phyloP scores from a whole-genome alignment of 306 rosid genomes.

The Cucurbita pepo region DNA sequence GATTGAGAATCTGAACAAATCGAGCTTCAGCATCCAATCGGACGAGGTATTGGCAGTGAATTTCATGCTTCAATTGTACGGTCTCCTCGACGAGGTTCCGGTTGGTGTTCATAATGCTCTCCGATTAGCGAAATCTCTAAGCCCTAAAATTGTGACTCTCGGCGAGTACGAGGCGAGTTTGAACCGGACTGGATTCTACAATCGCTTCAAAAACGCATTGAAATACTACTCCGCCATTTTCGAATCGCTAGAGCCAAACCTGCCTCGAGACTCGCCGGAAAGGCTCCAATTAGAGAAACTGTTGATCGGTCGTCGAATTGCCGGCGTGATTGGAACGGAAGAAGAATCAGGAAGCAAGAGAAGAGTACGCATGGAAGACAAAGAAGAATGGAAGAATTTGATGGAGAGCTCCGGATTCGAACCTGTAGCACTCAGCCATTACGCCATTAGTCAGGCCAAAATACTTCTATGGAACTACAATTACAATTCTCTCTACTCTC shows the following conservation, averaged over 20 bases:
- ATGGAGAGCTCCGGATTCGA: slow-evolving; percentile 73
- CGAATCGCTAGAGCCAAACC: slow-evolving; percentile 71
- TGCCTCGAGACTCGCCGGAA: slow-evolving; percentile 51
- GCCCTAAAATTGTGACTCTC: slow-evolving; percentile 58
- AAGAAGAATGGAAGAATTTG: slow-evolving; percentile 52
- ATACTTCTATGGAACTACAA: slow-evolving; percentile 79
- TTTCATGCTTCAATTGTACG: slow-evolving; percentile 82
- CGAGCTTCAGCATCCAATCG: slow-evolving; percentile 41
- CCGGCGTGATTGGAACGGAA: slow-evolving; percentile 29
- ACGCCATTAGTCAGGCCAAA: slow-evolving; percentile 77
- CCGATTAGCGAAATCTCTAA: slow-evolving; percentile 51
- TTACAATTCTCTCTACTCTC: slow-evolving; percentile 40
- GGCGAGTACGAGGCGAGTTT: slow-evolving; percentile 77
- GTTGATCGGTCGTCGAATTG: slow-evolving; percentile 57
- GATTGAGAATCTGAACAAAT: slow-evolving; percentile 33
- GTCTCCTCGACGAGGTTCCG: slow-evolving; percentile 54
- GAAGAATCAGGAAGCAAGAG: slow-evolving; percentile 22
- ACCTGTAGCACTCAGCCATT: slow-evolving; percentile 56
- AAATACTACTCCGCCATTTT: slow-evolving; percentile 58
- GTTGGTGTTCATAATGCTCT: slow-evolving; percentile 43
- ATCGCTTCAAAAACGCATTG: slow-evolving; percentile 54
- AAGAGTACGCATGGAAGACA: slow-evolving; percentile 62
- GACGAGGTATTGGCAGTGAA: slow-evolving; percentile 71
- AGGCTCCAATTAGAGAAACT: slow-evolving; percentile 55
- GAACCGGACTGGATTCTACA: slow-evolving; percentile 37